Percentiles rank a stretch among this genome's conserved stretches.
Conservation (phyloP, 768 basidiomycete species). For the Boletellus ananiceps region DNA sequence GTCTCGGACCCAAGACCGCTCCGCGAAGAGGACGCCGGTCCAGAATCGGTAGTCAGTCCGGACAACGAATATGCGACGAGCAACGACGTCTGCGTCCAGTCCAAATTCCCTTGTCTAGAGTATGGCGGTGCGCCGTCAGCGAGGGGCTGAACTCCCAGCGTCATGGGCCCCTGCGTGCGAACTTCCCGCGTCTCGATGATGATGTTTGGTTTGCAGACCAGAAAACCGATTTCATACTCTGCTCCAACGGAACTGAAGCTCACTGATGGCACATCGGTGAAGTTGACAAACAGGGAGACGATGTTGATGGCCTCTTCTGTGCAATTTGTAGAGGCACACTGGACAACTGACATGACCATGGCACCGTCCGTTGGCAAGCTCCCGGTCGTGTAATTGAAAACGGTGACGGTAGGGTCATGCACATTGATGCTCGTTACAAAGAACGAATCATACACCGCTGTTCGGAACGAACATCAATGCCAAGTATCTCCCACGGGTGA, state of each 20-base stretch:
- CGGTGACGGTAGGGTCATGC: conserved; percentile 11
- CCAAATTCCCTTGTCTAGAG: conserved; percentile 11
- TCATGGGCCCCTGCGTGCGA: conserved; percentile 12
- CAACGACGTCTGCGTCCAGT: conserved; percentile 16
- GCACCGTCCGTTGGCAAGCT: conserved; percentile 14
- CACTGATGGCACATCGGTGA: neutral
- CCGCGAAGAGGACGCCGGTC: conserved; percentile 4
- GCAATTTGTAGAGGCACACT: conserved; percentile 3
- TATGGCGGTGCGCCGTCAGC: neutral
- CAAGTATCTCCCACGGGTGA: neutral
- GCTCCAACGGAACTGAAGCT: conserved; percentile 1
- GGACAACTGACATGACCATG: conserved; percentile 14
- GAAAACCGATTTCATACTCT: conserved; percentile 18
- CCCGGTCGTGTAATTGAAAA: conserved; percentile 14
- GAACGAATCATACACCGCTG: conserved; percentile 6
- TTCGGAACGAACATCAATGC: neutral
- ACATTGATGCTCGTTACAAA: conserved; percentile 13
- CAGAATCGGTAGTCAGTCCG: conserved; percentile 5
- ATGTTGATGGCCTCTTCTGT: conserved; percentile 8
- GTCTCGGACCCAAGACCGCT: conserved; percentile 10
- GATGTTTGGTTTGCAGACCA: conserved; percentile 22
- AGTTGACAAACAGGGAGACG: conserved; percentile 7
- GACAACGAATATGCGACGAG: conserved; percentile 9
- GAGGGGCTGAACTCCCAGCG: conserved; percentile 9
- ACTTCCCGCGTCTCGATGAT: conserved; percentile 21